A percentile compares a stretch with the other conserved stretches of the same genome.
Conservation (phyloP, 441 rosid genomes). For the Adansonia rubrostipa region DNA sequence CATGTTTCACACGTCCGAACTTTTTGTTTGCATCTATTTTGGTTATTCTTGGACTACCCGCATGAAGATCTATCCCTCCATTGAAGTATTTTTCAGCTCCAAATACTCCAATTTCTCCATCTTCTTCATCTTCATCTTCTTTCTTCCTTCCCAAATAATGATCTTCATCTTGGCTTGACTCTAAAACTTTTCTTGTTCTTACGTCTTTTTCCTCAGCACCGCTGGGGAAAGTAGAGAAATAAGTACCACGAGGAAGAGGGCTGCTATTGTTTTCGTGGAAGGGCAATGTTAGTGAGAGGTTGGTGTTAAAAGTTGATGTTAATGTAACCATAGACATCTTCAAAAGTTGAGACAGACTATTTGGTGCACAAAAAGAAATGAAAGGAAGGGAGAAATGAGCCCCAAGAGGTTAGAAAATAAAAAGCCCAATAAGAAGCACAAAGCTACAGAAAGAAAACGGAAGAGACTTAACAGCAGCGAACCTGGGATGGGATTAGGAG, state of each 20-base stretch:
- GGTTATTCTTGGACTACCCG: slow-evolving; percentile 47
- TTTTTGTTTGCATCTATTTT: slow-evolving; percentile 30
- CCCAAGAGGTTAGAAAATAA: too few relatives aligned
- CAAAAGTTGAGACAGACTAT: neutral
- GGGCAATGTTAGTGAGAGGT: slow-evolving; percentile 33
- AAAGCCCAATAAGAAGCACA: slow-evolving; percentile 16
- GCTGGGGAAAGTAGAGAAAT: slow-evolving; percentile 50
- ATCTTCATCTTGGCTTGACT: slow-evolving; percentile 24
- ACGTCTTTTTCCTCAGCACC: slow-evolving; percentile 41
- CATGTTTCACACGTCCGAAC: slow-evolving; percentile 31
- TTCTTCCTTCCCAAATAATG: slow-evolving; percentile 33
- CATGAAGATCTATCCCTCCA: slow-evolving; percentile 51
- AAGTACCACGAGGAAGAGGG: slow-evolving; percentile 29
- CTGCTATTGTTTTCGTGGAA: slow-evolving; percentile 31
- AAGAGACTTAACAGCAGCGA: slow-evolving; percentile 32
- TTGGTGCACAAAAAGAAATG: neutral
- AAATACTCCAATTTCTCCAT: slow-evolving; percentile 78
- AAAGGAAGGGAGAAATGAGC: too few relatives aligned
- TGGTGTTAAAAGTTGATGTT: slow-evolving; percentile 40
- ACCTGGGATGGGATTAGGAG: neutral
- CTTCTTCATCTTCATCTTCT: slow-evolving; percentile 47
- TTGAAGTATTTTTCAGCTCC: slow-evolving; percentile 86
- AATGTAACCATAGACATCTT: slow-evolving; percentile 43
- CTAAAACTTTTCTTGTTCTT: slow-evolving; percentile 27
- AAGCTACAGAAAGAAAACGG: slow-evolving; percentile 26